Evolutionary conservation across 2,329 filamentous ascomycete genomes (phyloP), one percentile per base, ranked within the genome.

Genomic region (Colletotrichum costaricense): DNA sequence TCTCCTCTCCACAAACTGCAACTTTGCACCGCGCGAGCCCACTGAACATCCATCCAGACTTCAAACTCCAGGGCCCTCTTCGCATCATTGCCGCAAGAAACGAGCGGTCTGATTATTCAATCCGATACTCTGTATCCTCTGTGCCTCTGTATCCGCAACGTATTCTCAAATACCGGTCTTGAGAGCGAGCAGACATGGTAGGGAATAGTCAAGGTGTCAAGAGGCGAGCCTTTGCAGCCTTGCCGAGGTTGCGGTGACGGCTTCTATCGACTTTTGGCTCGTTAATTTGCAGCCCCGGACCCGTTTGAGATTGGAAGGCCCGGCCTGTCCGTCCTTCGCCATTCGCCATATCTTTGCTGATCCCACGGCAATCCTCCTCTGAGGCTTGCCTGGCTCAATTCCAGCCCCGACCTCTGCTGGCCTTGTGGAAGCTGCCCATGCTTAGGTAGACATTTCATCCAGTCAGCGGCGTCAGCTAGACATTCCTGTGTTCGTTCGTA

Each of bases 401-500:
- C 42, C 42, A 49, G 30, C 24, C 22, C 52, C 33, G 12, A 16
- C 42, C 54, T 14, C 16, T 28, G 24, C 46, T 52, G 38, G 42
- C 24, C n/a, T 28, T 24, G 42, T 66, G 49, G 28, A 9, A 33
- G 33, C 42, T 46, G 42, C 55, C 54, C 30, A 30, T 46, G 59
- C 54, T 24, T 49, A 22, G 67, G 69, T n/a, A 22, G 67, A 58
- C 66, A 64, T 58, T 57, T n/a, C 42, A 12, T 33, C 22, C 54
- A 22, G 52, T 38, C 33, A 35, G 67, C 46, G 28, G 56, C 63
- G 57, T 71, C 46, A 58, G 56, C 56, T 49, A 28, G 55, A 67
- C 71, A 71, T 73, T 73, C 67, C 67, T 58, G 67, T 26, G 22
- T 22, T 52, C 49, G 64, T 58, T 65, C 69, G 63, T 67, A 72